Conservation (phyloP, 208 protist genomes). For the Wallacemonas sp. region DNA sequence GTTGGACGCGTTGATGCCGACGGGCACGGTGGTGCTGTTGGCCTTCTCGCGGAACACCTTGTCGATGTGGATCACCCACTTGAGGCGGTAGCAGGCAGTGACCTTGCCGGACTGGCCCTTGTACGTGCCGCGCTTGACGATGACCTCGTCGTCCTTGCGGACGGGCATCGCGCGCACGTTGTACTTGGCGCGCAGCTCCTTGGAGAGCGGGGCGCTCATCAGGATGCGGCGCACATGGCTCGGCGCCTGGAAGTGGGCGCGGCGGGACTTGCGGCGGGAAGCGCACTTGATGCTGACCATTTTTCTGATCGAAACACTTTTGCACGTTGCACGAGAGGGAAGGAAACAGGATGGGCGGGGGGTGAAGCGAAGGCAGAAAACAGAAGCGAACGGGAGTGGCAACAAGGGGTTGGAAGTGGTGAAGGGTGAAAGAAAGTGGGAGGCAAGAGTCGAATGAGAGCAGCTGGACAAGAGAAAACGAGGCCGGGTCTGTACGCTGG, state of each 20-base stretch:
- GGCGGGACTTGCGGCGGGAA: slow-evolving; percentile 97
- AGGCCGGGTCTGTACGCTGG: too few species aligned
- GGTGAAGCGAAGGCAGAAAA: too few species aligned
- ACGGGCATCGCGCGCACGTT: slow-evolving; percentile 98
- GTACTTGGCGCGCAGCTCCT: slow-evolving; percentile 99
- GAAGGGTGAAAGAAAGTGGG: background rate
- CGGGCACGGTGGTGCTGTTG: slow-evolving; percentile 91
- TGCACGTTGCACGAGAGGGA: slow-evolving; percentile 11
- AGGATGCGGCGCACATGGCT: slow-evolving; percentile 95
- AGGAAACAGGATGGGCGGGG: background rate
- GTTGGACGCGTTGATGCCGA: slow-evolving; percentile 99
- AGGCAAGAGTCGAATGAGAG: background rate
- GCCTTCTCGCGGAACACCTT: slow-evolving; percentile 97
- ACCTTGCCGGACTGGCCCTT: slow-evolving; percentile 98
- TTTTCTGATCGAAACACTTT: slow-evolving; percentile 20
- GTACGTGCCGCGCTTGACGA: slow-evolving; percentile 94
- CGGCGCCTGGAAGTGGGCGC: slow-evolving; percentile 99
- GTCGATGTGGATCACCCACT: slow-evolving; percentile 99
- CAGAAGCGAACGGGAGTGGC: too few species aligned
- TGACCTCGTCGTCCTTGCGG: slow-evolving; percentile 99
- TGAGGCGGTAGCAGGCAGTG: slow-evolving; percentile 97
- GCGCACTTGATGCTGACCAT: slow-evolving; percentile 90
- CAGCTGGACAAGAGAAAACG: background rate
- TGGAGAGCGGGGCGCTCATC: slow-evolving; percentile 98
- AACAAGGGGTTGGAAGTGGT: too few species aligned